Percentiles rank a stretch among this genome's conserved stretches.
Conservation (phyloP, 1,139 yeast genomes). For the Protomyces inouyei region DNA sequence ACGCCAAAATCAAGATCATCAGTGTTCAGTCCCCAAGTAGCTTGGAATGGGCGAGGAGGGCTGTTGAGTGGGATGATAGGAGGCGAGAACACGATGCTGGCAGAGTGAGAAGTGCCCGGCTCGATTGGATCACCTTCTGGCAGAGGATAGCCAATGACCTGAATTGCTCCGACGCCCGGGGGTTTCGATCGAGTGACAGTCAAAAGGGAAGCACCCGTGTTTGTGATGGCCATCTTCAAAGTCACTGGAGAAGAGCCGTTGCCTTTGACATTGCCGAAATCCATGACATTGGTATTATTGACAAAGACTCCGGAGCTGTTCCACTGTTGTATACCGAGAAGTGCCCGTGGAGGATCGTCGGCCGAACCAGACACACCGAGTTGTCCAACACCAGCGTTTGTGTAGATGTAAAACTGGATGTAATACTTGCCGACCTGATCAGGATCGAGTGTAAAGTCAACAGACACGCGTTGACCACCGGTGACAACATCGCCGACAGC, state of each 20-base stretch:
- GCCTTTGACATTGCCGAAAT: neutral
- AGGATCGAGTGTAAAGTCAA: neutral
- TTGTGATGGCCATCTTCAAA: neutral
- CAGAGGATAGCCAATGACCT: neutral
- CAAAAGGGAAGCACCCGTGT: neutral
- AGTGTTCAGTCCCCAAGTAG: neutral
- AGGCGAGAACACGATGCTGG: neutral
- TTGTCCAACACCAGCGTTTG: neutral
- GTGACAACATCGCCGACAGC: neutral
- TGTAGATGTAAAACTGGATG: slow-evolving; percentile 1
- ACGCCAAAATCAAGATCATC: neutral
- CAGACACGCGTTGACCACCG: neutral
- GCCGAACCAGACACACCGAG: slow-evolving; percentile 12
- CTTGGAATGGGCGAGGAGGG: neutral
- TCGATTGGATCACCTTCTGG: slow-evolving; percentile 3
- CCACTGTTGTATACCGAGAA: neutral
- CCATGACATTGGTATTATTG: neutral
- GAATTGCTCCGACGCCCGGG: neutral
- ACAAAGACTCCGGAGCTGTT: neutral
- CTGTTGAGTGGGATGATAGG: slow-evolving; percentile 1
- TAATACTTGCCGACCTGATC: neutral
- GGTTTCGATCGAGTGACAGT: slow-evolving; percentile 3
- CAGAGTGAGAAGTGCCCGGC: neutral
- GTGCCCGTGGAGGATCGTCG: neutral
- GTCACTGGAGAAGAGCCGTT: neutral